phyloP scores from a whole-genome alignment of 2,329 filamentous ascomycete genomes.

The Arthrobotrys musiformis region DNA sequence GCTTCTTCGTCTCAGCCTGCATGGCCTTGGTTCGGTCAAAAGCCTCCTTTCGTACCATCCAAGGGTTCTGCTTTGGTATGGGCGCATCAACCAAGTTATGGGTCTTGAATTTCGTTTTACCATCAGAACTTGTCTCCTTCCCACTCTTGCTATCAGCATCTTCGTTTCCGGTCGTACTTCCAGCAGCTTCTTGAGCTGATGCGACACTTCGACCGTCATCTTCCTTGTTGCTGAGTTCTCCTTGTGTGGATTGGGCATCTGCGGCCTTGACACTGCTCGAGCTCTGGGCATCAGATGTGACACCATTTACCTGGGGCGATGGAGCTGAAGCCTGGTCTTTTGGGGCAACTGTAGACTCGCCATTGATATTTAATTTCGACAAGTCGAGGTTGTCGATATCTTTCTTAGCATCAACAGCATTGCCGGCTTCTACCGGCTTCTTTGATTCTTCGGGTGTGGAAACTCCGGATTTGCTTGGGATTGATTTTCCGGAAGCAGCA shows the following conservation, averaged over 20 bases:
- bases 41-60: conserved; percentile 46
- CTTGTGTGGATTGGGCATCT: conserved; percentile 38
- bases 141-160: conserved; percentile 47
- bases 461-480: conserved; percentile 31
- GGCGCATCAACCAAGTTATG: conserved; percentile 48
- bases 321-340: conserved; percentile 29
- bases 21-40: conserved; percentile 38
- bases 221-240: conserved; percentile 41
- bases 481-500: conserved; percentile 58
- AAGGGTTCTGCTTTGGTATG: conserved; percentile 51
- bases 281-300: conserved; percentile 28
- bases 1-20: conserved; percentile 38
- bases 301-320: conserved; percentile 30
- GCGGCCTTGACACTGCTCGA: conserved; percentile 28
- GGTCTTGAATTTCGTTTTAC: conserved; percentile 51
- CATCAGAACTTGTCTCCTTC: conserved; percentile 41
- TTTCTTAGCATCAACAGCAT: conserved; percentile 62
- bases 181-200: conserved; percentile 46
- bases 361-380: conserved; percentile 43
- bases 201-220: conserved; percentile 40
- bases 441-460: conserved; percentile 46
- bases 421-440: conserved; percentile 57
- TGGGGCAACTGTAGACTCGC: conserved; percentile 19
- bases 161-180: conserved; percentile 37
- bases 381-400: conserved; percentile 61